phyloP scores from a whole-genome alignment of 2,329 filamentous ascomycete genomes.

The Karstenula rhodostoma region DNA sequence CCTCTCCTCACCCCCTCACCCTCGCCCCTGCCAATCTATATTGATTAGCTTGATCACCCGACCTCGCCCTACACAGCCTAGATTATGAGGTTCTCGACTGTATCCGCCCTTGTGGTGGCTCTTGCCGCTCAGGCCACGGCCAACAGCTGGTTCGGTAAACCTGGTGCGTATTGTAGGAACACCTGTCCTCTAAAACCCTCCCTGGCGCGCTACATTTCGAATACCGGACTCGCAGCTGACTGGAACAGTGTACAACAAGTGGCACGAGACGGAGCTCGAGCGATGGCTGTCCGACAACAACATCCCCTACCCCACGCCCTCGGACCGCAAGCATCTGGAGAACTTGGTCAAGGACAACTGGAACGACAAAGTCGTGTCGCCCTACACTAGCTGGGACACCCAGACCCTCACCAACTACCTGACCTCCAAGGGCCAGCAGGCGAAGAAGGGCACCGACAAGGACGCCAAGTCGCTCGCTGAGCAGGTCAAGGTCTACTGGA shows the following conservation, averaged over 20 bases:
- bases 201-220: not conserved
- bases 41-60: constrained; percentile 29
- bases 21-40: constrained; percentile 28
- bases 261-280: constrained; percentile 97
- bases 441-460: constrained; percentile 70
- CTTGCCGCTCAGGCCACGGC: constrained; percentile 74
- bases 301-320: constrained; percentile 86
- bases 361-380: constrained; percentile 76
- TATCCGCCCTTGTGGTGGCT: constrained; percentile 73
- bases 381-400: constrained; percentile 80
- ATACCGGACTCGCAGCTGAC: constrained; percentile 29
- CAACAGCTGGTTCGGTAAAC: constrained; percentile 85
- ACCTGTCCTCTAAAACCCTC: constrained; percentile 15
- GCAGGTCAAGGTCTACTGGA: constrained; percentile 78
- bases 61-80: constrained; percentile 20
- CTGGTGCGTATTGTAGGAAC: constrained; percentile 67
- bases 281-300: constrained; percentile 94
- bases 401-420: constrained; percentile 74
- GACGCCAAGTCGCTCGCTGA: constrained; percentile 73
- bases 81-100: constrained; percentile 79
- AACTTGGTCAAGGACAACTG: constrained; percentile 89
- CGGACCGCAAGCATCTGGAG: constrained; percentile 95
- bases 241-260: constrained; percentile 89
- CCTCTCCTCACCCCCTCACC: constrained; percentile 19
- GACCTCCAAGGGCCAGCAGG: constrained; percentile 73